phyloP scores from a whole-genome alignment of 257 asterid species.

The Solanum habrochaites region DNA sequence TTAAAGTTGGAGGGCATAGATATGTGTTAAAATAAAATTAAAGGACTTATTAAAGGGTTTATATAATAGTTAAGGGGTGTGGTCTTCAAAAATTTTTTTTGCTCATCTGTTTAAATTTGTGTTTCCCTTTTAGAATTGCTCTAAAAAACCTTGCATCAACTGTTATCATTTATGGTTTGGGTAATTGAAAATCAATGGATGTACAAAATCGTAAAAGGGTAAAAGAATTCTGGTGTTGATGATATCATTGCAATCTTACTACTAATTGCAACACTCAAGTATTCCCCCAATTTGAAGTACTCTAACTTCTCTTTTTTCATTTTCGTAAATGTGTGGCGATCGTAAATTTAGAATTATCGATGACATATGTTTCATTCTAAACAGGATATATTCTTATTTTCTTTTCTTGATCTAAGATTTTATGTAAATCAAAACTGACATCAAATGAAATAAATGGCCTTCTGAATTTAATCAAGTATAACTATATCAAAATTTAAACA shows the following conservation, averaged over 20 bases:
- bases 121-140: not conserved
- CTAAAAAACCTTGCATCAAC: not conserved
- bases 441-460: not conserved
- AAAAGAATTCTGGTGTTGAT: slow-evolving; percentile 50
- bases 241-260: slow-evolving; percentile 30
- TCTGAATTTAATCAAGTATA: not conserved
- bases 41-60: not conserved
- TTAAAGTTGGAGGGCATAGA: not conserved
- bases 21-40: not conserved
- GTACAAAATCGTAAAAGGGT: not conserved
- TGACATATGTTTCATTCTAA: not conserved
- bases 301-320: not conserved
- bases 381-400: not conserved
- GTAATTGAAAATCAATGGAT: not conserved
- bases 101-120: not conserved
- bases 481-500: too few relatives aligned
- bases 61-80: not conserved
- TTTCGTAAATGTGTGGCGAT: not conserved
- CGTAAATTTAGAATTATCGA: too few relatives aligned
- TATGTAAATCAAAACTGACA: not conserved
- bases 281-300: slow-evolving; percentile 24
- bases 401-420: not conserved
- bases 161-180: not conserved
- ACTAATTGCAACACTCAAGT: slow-evolving; percentile 39
- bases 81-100: not conserved